Conservation (phyloP, 2,329 filamentous ascomycete genomes). For the Talaromyces atroroseus region DNA sequence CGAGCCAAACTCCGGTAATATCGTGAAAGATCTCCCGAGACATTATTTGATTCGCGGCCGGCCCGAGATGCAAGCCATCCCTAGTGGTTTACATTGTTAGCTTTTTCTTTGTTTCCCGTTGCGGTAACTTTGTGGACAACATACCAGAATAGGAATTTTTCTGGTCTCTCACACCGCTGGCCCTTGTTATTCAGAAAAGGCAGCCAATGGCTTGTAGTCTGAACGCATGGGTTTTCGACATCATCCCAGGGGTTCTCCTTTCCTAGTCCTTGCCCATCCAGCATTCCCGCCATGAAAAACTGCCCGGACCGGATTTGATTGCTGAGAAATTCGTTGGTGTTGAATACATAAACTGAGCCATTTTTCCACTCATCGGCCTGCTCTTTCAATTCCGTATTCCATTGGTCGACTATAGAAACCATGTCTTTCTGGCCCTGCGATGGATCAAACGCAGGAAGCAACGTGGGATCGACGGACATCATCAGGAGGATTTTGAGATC, state of each 20-base stretch:
- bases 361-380: conserved; percentile 28
- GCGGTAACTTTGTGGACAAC: conserved; percentile 7
- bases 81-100: conserved; percentile 20
- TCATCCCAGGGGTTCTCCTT: conserved; percentile 30
- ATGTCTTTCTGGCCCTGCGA: conserved; percentile 26
- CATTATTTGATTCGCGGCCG: conserved; percentile 34
- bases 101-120: conserved; percentile 13
- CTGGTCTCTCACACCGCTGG: conserved; percentile 29
- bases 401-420: conserved; percentile 28
- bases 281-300: conserved; percentile 30
- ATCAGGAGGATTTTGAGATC: conserved; percentile 35
- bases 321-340: conserved; percentile 35
- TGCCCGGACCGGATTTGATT: conserved; percentile 37
- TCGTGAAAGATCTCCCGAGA: conserved; percentile 33
- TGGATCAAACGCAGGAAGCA: conserved; percentile 31
- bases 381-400: conserved; percentile 29
- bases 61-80: conserved; percentile 38
- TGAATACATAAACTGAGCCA: conserved; percentile 33
- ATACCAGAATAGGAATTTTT: conserved; percentile 39
- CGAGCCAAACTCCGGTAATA: conserved; percentile 27
- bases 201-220: conserved; percentile 23
- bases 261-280: conserved; percentile 30
- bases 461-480: conserved; percentile 35
- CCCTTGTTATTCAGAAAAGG: conserved; percentile 14
- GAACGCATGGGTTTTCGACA: conserved; percentile 31